Evolutionary conservation across 164 flowering plant genomes (phyloP).

Genomic region (Annona cherimola): DNA sequence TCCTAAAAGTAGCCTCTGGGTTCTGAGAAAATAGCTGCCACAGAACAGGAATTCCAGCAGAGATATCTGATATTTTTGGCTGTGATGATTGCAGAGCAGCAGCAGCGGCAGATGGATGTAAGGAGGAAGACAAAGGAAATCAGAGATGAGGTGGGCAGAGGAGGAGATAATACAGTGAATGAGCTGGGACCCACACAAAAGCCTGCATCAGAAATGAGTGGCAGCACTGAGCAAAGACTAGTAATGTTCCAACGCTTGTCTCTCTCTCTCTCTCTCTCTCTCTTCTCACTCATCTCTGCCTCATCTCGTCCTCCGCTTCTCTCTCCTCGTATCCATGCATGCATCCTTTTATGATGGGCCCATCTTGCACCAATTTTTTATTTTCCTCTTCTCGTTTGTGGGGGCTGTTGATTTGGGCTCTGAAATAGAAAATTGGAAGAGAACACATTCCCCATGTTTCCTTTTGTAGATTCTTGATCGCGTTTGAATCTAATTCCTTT

Average conservation of each 20-base stretch:
- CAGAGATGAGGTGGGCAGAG: constrained; percentile 3
- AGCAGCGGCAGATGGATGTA: background rate
- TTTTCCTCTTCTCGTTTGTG: background rate
- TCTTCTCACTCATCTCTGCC: background rate
- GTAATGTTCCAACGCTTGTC: background rate
- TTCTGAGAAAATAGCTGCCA: constrained; percentile 12
- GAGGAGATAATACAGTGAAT: background rate
- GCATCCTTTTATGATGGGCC: background rate
- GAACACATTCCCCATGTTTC: background rate
- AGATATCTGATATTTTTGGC: constrained; percentile 8
- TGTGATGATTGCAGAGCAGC: constrained; percentile 11
- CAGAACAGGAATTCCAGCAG: constrained; percentile 14
- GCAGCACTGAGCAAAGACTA: constrained; percentile 9
- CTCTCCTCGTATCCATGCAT: background rate
- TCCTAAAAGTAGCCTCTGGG: background rate
- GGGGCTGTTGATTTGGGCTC: background rate
- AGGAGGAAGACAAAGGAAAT: constrained; percentile 8
- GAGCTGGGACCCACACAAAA: constrained; percentile 14
- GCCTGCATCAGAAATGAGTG: constrained; percentile 16
- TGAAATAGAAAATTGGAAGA: background rate
- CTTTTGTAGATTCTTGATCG: constrained; percentile 4
- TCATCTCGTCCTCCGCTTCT: background rate
- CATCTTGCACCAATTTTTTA: background rate
- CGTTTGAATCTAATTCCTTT: constrained; percentile 2
- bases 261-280: background rate